Conservation (phyloP, 768 basidiomycete genomes). For the Mycena olivaceomarginata region DNA sequence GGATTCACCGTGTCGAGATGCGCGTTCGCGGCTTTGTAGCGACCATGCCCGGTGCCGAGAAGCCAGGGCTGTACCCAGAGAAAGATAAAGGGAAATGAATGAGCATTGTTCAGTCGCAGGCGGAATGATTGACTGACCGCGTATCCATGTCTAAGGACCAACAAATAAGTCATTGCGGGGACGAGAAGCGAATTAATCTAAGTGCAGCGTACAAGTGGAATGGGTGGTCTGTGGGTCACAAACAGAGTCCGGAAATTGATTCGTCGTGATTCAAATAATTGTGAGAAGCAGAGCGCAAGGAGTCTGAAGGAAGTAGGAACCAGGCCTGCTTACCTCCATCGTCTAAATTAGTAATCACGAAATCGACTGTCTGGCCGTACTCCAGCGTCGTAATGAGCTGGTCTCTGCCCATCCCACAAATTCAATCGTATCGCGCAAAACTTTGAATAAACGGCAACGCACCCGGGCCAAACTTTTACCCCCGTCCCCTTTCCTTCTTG, state of each 20-base stretch:
- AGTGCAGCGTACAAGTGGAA: conserved; percentile 34
- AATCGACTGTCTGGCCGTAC: conserved; percentile 24
- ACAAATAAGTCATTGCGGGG: background rate
- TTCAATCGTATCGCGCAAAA: no score
- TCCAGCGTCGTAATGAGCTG: conserved; percentile 36
- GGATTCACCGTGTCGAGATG: conserved; percentile 14
- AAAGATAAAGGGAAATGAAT: background rate
- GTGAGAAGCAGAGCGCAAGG: no score
- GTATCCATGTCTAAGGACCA: conserved; percentile 31
- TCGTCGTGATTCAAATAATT: background rate
- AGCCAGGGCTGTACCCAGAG: conserved; percentile 39
- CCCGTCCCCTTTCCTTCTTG: no score
- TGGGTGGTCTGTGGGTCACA: conserved; percentile 21
- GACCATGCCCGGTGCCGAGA: conserved; percentile 33
- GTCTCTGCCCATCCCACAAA: conserved; percentile 14
- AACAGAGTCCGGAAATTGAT: background rate
- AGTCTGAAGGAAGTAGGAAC: background rate
- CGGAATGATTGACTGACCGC: conserved; percentile 4
- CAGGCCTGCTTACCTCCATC: conserved; percentile 27
- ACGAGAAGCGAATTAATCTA: background rate
- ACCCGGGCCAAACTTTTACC: conserved; percentile 34
- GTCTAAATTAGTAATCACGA: conserved; percentile 41
- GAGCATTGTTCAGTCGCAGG: no score
- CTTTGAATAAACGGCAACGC: background rate
- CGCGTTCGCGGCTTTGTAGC: conserved; percentile 22